These are phyloP conservation scores for Podila clonocystis DNA, from an alignment of 192 early-diverging fungal genomes.

Conservation along the genomic window DNA sequence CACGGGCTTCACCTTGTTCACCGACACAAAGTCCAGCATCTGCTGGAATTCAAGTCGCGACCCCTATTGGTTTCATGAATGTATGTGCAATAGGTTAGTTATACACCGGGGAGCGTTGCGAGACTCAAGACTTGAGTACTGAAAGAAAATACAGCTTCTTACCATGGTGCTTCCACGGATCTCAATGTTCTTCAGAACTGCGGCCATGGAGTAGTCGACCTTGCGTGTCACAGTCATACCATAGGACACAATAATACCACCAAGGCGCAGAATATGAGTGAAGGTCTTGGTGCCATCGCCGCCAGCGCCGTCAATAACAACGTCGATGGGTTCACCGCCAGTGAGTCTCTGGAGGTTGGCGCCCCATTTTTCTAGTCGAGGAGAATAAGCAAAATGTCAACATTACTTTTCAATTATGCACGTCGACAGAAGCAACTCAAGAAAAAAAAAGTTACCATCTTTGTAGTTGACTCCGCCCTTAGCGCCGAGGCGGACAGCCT, in stretches of 20 bases:
- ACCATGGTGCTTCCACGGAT: slow-evolving; percentile 75
- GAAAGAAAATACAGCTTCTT: no score
- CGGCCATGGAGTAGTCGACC: slow-evolving; percentile 54
- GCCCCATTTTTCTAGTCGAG: slow-evolving; percentile 56
- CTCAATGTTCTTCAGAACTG: slow-evolving; percentile 70
- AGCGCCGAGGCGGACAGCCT: slow-evolving; percentile 70
- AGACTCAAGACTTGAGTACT: no score
- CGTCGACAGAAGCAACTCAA: background rate
- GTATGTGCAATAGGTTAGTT: background rate
- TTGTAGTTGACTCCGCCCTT: slow-evolving; percentile 77
- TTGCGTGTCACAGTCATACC: slow-evolving; percentile 65
- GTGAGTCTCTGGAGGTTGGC: slow-evolving; percentile 54
- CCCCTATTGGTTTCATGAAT: slow-evolving; percentile 6
- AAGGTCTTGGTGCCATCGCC: slow-evolving; percentile 58
- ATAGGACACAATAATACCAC: slow-evolving; percentile 68
- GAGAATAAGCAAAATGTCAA: background rate
- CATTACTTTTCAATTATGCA: background rate
- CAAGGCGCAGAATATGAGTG: slow-evolving; percentile 53
- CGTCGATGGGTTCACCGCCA: slow-evolving; percentile 50
- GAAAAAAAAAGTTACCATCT: slow-evolving; percentile 45
- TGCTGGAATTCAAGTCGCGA: slow-evolving; percentile 65
- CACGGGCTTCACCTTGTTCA: slow-evolving; percentile 66
- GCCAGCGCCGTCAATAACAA: slow-evolving; percentile 75
- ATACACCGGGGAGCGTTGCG: no score
- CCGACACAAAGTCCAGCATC: slow-evolving; percentile 68